Evolutionary conservation across 148 eudicot species (phyloP).

Genomic region (Selenicereus undatus): DNA sequence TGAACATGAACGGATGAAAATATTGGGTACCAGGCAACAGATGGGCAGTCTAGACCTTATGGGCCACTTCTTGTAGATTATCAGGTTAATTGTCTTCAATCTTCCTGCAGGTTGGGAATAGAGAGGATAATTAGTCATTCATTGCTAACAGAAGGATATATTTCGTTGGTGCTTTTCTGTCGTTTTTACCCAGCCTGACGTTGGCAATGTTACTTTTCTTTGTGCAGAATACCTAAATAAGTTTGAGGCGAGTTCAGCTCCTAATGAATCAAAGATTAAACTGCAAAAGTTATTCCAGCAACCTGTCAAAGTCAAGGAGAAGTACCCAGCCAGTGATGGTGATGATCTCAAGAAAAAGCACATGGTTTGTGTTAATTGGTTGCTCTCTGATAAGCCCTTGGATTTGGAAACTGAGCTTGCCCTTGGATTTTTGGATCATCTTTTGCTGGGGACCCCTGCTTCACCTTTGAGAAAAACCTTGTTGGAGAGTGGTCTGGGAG

Average conservation of each 20-base stretch:
- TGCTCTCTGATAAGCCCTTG: slow-evolving; percentile 78
- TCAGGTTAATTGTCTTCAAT: background rate
- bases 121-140: background rate
- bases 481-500: slow-evolving; percentile 95
- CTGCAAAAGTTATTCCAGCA: slow-evolving; percentile 72
- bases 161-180: background rate
- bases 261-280: slow-evolving; percentile 57
- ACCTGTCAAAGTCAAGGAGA: slow-evolving; percentile 78
- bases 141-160: background rate
- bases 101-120: background rate
- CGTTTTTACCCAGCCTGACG: background rate
- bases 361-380: slow-evolving; percentile 98
- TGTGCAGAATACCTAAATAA: slow-evolving; percentile 77
- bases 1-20: background rate
- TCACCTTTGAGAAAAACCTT: slow-evolving; percentile 92
- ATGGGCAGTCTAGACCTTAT: background rate
- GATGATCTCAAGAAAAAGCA: slow-evolving; percentile 82
- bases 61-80: background rate
- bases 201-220: background rate
- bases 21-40: background rate
- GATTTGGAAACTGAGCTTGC: slow-evolving; percentile 93
- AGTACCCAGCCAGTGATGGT: slow-evolving; percentile 93
- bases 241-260: slow-evolving; percentile 85
- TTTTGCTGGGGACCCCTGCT: slow-evolving; percentile 94
- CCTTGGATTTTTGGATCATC: slow-evolving; percentile 80